Conservation (phyloP, 257 asterid species). For the Solanum ossicruentum region DNA sequence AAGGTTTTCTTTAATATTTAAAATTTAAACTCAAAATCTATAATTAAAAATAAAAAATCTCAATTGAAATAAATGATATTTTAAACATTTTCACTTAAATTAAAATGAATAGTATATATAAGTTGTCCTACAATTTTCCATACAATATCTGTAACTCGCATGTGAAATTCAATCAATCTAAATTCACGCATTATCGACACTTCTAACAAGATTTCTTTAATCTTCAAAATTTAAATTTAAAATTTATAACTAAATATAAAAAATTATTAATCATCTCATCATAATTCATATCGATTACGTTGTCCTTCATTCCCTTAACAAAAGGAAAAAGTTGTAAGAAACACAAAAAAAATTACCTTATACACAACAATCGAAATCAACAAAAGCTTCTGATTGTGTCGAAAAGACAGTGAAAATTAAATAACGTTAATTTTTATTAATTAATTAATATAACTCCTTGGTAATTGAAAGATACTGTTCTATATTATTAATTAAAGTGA, state of each 20-base stretch:
- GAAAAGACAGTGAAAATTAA: neutral
- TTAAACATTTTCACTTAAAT: too few species aligned
- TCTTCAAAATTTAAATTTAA: too few species aligned
- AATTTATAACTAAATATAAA: too few species aligned
- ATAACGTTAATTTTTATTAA: neutral
- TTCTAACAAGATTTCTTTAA: too few species aligned
- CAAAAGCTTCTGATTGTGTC: slow-evolving; percentile 4
- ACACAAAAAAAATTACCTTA: neutral
- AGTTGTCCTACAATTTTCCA: neutral
- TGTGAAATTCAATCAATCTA: accelerated
- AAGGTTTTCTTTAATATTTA: too few species aligned
- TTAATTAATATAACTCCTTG: neutral
- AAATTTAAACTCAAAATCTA: too few species aligned
- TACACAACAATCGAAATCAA: neutral
- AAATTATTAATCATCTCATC: too few species aligned
- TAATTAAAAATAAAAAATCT: too few species aligned
- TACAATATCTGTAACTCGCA: too few species aligned
- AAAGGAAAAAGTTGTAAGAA: neutral
- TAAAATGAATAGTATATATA: too few species aligned
- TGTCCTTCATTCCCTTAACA: neutral
- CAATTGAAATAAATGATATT: too few species aligned
- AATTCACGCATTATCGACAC: too few species aligned
- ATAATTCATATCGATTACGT: accelerated
- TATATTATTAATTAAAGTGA: neutral
- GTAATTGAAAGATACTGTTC: slow-evolving; percentile 4